phyloP scores from a whole-genome alignment of 208 protist species.

The Leptomonas seymouri region DNA sequence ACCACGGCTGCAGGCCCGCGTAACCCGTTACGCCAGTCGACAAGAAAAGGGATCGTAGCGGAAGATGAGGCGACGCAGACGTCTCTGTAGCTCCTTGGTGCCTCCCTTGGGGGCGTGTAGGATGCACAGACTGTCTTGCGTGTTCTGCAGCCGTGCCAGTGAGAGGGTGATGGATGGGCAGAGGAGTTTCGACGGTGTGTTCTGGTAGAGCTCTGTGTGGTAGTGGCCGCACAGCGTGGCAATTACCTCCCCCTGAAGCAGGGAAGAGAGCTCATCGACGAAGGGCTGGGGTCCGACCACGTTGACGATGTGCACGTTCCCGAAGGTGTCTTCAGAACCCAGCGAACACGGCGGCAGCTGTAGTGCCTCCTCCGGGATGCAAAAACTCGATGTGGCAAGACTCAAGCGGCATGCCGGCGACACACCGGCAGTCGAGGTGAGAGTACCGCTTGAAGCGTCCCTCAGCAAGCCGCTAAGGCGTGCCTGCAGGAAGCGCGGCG shows the following conservation, averaged over 20 bases:
- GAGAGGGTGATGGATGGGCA: conserved; percentile 1
- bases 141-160: conserved; percentile 8
- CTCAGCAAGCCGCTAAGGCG: background rate
- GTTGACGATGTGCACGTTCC: conserved; percentile 5
- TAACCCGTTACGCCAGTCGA: no score
- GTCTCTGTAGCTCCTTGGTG: conserved; percentile 6
- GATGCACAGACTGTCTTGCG: conserved; percentile 14
- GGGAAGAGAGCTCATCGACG: background rate
- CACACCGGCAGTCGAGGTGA: background rate
- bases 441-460: background rate
- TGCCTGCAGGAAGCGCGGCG: background rate
- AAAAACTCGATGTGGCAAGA: conserved; percentile 2
- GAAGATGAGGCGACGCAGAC: conserved; percentile 17
- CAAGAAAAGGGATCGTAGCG: background rate
- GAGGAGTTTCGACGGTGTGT: background rate
- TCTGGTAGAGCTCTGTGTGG: conserved; percentile 1
- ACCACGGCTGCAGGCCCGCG: no score
- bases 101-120: background rate
- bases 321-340: background rate
- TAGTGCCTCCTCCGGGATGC: background rate
- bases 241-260: background rate
- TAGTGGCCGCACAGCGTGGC: conserved; percentile 1
- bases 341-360: background rate
- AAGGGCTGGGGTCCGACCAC: conserved; percentile 3
- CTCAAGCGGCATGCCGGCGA: background rate